Conservation (phyloP, 2,329 filamentous ascomycete genomes). For the Talaromyces sp. region DNA sequence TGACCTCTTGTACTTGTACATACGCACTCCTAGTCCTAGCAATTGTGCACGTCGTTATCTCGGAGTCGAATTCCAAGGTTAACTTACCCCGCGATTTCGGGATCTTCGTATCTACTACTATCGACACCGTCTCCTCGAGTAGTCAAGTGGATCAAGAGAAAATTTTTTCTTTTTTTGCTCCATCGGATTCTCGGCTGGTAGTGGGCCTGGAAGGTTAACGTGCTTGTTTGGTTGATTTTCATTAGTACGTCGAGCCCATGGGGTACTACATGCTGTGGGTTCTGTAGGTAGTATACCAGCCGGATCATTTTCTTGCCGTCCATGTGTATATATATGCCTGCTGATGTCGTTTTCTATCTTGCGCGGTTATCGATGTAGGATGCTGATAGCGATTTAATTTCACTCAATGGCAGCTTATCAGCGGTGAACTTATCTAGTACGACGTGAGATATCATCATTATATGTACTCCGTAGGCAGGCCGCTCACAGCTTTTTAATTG, state of each 20-base stretch:
- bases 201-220: conserved; percentile 2
- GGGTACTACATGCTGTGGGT: not conserved
- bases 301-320: not conserved
- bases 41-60: not conserved
- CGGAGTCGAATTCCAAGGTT: not conserved
- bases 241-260: conserved; percentile 5
- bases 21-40: not conserved
- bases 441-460: not conserved
- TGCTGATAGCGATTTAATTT: conserved; percentile 3
- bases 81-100: conserved; percentile 6
- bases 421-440: not conserved
- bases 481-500: not conserved
- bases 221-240: conserved; percentile 2
- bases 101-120: conserved; percentile 7
- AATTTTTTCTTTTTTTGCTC: not conserved
- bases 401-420: not conserved
- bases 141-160: not conserved
- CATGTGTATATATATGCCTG: not conserved
- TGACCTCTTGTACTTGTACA: not conserved
- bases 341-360: not conserved
- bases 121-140: not conserved
- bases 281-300: not conserved
- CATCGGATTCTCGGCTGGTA: conserved; percentile 2
- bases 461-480: not conserved
- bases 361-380: not conserved